A percentile compares a stretch with the other conserved stretches of the same genome.
Conservation (phyloP, 352 stramenopile species). For the Pythium sukuiense region DNA sequence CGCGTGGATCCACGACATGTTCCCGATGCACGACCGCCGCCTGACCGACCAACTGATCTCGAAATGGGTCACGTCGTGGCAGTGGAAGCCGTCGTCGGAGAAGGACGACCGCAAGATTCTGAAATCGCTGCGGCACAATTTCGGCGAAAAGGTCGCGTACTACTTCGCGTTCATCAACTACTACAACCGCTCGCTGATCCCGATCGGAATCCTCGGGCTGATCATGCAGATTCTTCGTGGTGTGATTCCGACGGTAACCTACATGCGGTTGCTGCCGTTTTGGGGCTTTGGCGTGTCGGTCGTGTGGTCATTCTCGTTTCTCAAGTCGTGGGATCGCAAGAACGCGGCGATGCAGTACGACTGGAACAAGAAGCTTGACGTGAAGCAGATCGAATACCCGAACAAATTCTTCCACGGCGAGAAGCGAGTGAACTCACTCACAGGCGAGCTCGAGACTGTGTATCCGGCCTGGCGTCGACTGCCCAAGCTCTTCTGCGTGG, state of each 20-base stretch:
- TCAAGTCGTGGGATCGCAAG: conserved; percentile 82
- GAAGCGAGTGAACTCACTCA: conserved; percentile 70
- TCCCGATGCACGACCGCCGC: conserved; percentile 78
- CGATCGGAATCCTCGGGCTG: conserved; percentile 65
- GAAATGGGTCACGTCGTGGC: conserved; percentile 66
- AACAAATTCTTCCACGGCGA: conserved; percentile 79
- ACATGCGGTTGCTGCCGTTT: conserved; percentile 82
- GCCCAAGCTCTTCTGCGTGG: conserved; percentile 74
- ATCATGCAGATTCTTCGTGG: conserved; percentile 55
- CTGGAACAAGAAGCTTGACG: conserved; percentile 78
- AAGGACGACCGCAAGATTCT: conserved; percentile 62
- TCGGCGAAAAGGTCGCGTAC: conserved; percentile 86
- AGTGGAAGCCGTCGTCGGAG: conserved; percentile 40
- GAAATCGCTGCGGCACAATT: conserved; percentile 71
- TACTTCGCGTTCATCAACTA: conserved; percentile 88
- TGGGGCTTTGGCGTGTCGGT: conserved; percentile 82
- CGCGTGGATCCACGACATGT: conserved; percentile 80
- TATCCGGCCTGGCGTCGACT: conserved; percentile 71
- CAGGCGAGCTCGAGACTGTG: conserved; percentile 60
- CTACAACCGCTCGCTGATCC: conserved; percentile 78
- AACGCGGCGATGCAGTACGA: conserved; percentile 81
- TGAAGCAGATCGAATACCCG: conserved; percentile 85
- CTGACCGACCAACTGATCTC: conserved; percentile 67
- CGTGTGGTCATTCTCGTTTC: conserved; percentile 78
- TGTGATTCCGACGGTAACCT: conserved; percentile 55